Evolutionary conservation across 345 rosid genomes (phyloP), one percentile per base, ranked within the genome.

Genomic region (Punica granatum): DNA sequence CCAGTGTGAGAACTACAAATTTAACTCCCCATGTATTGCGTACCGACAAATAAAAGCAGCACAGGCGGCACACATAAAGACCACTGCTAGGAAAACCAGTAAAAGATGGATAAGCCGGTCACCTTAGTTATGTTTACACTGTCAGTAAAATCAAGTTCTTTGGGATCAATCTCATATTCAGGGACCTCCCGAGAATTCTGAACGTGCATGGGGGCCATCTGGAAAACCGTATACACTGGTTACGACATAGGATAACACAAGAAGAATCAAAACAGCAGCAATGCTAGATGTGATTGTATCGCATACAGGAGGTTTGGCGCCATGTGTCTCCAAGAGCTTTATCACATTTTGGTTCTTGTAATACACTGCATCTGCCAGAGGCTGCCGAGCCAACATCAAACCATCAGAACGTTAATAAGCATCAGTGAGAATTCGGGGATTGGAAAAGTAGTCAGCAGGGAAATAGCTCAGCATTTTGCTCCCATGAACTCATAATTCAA

Each of bases 161-260:
- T 35, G 49, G 84, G 84, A 83, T 81, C 77, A 64, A 90, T 90
- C 79, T 90, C 97, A 62, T 90, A 90, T 68, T 88, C 92, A 28
- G 97, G 97, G 64, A 86, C 90, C 74, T 90, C 94, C 70, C 80
- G 80, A 63, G 80, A 84, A 77, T 82, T 81, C 54, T 76, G 73
- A 23, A 86, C 92, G 65, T 82, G 92, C 97, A 90, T 88, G 28
- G 94, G 97, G 63, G 92, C 90, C 80, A 82, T 69, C 94, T 90
- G 73, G 15, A 14, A 37, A 49, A 60, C 5, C 33, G 59, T 36
- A 75, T 30, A 1, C 19, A 14, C 26, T 39, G 32, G n/a, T 28
- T 34, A 39, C 25, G 36, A 58, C 63, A 41, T 30, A 51, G 9
- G 60, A 60, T 42, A 35, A 46, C n/a, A 19, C 30, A 5, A 37